Percentiles rank a stretch among this genome's conserved stretches.
phyloP scores from a whole-genome alignment of 495 filamentous ascomycete genomes.

The Aspergillus kassunensis region DNA sequence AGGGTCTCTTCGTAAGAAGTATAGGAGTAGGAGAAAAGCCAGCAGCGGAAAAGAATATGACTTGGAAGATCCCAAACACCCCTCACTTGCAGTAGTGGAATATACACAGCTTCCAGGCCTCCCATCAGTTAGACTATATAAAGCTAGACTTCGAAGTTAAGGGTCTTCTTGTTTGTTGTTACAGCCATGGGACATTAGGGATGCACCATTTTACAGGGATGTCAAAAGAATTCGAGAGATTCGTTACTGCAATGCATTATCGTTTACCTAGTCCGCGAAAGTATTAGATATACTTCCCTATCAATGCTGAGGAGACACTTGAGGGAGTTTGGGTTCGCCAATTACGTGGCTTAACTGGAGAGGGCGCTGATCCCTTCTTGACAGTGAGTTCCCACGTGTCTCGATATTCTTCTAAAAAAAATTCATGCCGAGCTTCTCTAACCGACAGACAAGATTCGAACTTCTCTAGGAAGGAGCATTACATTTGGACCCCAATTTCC shows the following conservation, averaged over 20 bases:
- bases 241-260: slow-evolving; percentile 7
- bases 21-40: too few relatives aligned
- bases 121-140: slow-evolving; percentile 7
- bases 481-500: slow-evolving; percentile 10
- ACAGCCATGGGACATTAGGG: neutral
- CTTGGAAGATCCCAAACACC: slow-evolving; percentile 9
- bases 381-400: slow-evolving; percentile 4
- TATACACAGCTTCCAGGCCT: neutral
- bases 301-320: slow-evolving; percentile 4
- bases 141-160: slow-evolving; percentile 4
- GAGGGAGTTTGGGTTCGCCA: slow-evolving; percentile 13
- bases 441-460: slow-evolving; percentile 9
- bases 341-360: neutral
- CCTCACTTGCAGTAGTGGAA: slow-evolving; percentile 14
- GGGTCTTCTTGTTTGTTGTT: slow-evolving; percentile 14
- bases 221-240: slow-evolving; percentile 1
- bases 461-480: slow-evolving; percentile 11
- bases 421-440: too few relatives aligned
- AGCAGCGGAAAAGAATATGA: neutral
- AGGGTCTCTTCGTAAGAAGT: slow-evolving; percentile 10
- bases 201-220: slow-evolving; percentile 10
- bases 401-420: too few relatives aligned
- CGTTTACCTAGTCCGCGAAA: neutral
- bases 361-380: neutral
- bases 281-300: slow-evolving; percentile 11